Evolutionary conservation across 768 basidiomycete species (phyloP).

Genomic region (Amanita jacksonii): DNA sequence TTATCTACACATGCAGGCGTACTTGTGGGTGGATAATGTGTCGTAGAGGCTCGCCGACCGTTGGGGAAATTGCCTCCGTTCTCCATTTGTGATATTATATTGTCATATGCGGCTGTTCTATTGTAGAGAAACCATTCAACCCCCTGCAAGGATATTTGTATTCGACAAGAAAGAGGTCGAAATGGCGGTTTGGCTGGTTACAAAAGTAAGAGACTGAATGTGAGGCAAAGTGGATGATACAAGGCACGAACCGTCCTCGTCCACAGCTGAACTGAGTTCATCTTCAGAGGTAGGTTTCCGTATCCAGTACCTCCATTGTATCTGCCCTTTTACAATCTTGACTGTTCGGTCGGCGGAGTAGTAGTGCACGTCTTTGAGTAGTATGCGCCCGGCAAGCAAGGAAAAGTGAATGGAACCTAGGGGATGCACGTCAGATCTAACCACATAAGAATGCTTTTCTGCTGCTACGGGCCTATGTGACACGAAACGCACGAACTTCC

Average conservation of each 20-base stretch:
- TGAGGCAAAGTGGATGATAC: background rate
- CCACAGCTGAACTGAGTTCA: slow-evolving; percentile 42
- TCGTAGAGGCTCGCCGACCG: slow-evolving; percentile 24
- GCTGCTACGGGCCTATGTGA: slow-evolving; percentile 51
- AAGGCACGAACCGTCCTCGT: slow-evolving; percentile 47
- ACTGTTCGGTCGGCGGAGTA: slow-evolving; percentile 90
- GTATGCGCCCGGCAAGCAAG: slow-evolving; percentile 74
- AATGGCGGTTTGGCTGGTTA: slow-evolving; percentile 24
- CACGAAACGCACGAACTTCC: slow-evolving; percentile 75
- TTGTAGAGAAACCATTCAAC: slow-evolving; percentile 94
- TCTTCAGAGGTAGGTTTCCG: slow-evolving; percentile 69
- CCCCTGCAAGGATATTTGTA: slow-evolving; percentile 74
- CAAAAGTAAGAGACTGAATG: slow-evolving; percentile 5
- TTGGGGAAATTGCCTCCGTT: slow-evolving; percentile 26
- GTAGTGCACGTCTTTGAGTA: slow-evolving; percentile 82
- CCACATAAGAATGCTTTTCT: background rate
- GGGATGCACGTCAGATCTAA: slow-evolving; percentile 6
- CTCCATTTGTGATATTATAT: slow-evolving; percentile 71
- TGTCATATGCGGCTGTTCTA: slow-evolving; percentile 79
- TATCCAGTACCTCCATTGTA: slow-evolving; percentile 95
- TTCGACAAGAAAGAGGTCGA: slow-evolving; percentile 57
- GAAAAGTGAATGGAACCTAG: slow-evolving; percentile 90
- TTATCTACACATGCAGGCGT: background rate
- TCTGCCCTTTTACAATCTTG: slow-evolving; percentile 70
- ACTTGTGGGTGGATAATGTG: background rate